Base-by-base conservation (phyloP, 2,329 filamentous ascomycete species). In the Aspergillus brunneoviolaceus region DNA sequence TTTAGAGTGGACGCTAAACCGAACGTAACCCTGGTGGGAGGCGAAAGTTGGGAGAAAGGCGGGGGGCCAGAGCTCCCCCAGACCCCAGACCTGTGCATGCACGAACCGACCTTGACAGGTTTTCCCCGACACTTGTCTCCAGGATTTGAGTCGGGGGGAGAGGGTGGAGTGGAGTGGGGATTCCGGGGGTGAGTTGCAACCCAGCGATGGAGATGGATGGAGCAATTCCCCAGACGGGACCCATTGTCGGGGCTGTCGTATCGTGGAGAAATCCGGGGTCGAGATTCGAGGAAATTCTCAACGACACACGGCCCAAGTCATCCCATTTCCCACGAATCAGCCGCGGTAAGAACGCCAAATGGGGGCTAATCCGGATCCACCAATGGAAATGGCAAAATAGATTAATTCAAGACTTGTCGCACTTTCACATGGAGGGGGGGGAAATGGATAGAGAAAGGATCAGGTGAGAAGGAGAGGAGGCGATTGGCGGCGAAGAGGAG, bases 251-350 rank as follows among this genome's bases (percentile, higher is more conserved):
- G 23, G 29, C 39, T 21, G 57, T 48, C 29, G 25, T 48, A 53
- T 60, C 58, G 60, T 65, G 66, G 67, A 67, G 67, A 66, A 70
- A 63, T 57, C 53, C 50, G 61, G 61, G 66, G 67, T 65, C 63
- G 63, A 65, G 67, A 71, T 72, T 72, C 69, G 69, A 72, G 70
- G 70, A 72, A 70, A 66, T 72, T 69, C 69, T 69, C 58, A 63
- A 56, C 42, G 27, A 55, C 27, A 9, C 53, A 45, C 53, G 53
- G 53, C 64, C 62, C 64, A 52, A 50, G 52, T 50, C n/a, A 50
- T 49, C 42, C 23, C 39, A 21, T 56, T 64, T 72, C 70, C 71
- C 71, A 72, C 71, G 66, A 73, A 73, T 73, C 67, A 69, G 49
- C 58, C 39, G 27, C 16, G 42, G 31, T 25, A 12, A 45, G 48